Conservation (phyloP, 768 basidiomycete species). For the Harrya chromipes region DNA sequence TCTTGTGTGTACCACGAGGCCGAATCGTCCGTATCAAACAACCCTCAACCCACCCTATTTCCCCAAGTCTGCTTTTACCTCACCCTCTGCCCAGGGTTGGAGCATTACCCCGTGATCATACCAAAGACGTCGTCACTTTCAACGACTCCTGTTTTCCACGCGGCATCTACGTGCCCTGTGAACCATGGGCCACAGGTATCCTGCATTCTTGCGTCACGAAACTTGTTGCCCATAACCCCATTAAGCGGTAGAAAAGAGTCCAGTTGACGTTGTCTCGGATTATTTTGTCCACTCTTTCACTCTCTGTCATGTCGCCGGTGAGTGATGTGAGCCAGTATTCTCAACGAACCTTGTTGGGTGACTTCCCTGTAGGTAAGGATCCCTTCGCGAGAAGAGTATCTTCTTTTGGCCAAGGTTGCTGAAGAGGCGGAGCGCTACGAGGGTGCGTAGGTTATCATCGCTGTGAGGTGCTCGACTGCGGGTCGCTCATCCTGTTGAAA, state of each 20-base stretch:
- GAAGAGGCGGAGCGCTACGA: slow-evolving; percentile 89
- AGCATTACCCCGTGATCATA: slow-evolving; percentile 3
- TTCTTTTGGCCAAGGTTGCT: slow-evolving; percentile 75
- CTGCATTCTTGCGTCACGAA: slow-evolving; percentile 9
- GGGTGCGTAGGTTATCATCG: slow-evolving; percentile 42
- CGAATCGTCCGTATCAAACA: slow-evolving; percentile 4
- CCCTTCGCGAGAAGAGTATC: slow-evolving; percentile 38
- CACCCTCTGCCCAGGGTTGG: slow-evolving; percentile 33
- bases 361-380: slow-evolving; percentile 26
- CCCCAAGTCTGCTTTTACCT: slow-evolving; percentile 4
- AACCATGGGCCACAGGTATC: slow-evolving; percentile 10
- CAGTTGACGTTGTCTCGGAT: not conserved
- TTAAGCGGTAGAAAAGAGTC: slow-evolving; percentile 28
- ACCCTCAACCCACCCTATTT: slow-evolving; percentile 30
- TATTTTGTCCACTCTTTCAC: slow-evolving; percentile 9
- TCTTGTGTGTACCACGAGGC: slow-evolving; percentile 12
- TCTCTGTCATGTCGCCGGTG: slow-evolving; percentile 28
- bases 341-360: slow-evolving; percentile 2
- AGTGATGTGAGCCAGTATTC: slow-evolving; percentile 9
- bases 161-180: slow-evolving; percentile 14
- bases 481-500: slow-evolving; percentile 19
- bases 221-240: slow-evolving; percentile 32
- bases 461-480: not conserved
- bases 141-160: slow-evolving; percentile 4
- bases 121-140: slow-evolving; percentile 2